These are phyloP conservation scores for Fusarium secorum DNA, from an alignment of 2,329 filamentous ascomycete genomes.

Conservation along the genomic window DNA sequence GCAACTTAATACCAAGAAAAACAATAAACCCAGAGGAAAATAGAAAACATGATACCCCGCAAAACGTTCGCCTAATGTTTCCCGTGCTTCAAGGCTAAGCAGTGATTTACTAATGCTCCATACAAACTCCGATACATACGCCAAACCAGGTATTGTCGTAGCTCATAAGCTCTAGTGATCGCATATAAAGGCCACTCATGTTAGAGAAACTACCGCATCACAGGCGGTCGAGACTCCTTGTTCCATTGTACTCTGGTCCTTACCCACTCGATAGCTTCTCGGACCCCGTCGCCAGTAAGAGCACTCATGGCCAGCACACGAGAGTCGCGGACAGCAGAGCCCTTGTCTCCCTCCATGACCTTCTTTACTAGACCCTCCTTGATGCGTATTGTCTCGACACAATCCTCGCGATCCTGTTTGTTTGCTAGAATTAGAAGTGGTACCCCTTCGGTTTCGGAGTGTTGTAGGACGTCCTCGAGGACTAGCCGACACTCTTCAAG, in stretches of 20 bases:
- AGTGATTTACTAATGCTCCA: constrained; percentile 26
- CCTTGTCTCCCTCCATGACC: constrained; percentile 95
- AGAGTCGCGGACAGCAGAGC: constrained; percentile 84
- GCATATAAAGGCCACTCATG: neutral
- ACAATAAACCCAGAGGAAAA: constrained; percentile 30
- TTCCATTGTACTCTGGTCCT: constrained; percentile 94
- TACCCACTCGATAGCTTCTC: constrained; percentile 97
- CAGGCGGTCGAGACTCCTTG: constrained; percentile 87
- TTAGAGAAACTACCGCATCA: constrained; percentile 79
- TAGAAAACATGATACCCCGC: constrained; percentile 44
- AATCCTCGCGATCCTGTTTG: constrained; percentile 97
- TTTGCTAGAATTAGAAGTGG: constrained; percentile 93
- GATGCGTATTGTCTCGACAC: constrained; percentile 94
- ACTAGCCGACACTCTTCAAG: constrained; percentile 90
- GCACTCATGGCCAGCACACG: constrained; percentile 91
- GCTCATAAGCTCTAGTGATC: constrained; percentile 28
- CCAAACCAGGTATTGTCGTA: constrained; percentile 24
- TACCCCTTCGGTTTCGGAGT: constrained; percentile 88
- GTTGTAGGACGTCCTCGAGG: constrained; percentile 86
- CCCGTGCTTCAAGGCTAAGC: constrained; percentile 17
- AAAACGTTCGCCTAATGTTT: constrained; percentile 20
- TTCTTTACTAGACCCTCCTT: constrained; percentile 96
- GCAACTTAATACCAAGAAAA: constrained; percentile 22
- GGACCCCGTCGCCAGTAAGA: constrained; percentile 85
- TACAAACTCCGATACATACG: constrained; percentile 30